Evolutionary conservation across 208 protist genomes (phyloP).

Genomic region (Angomonas desouzai): DNA sequence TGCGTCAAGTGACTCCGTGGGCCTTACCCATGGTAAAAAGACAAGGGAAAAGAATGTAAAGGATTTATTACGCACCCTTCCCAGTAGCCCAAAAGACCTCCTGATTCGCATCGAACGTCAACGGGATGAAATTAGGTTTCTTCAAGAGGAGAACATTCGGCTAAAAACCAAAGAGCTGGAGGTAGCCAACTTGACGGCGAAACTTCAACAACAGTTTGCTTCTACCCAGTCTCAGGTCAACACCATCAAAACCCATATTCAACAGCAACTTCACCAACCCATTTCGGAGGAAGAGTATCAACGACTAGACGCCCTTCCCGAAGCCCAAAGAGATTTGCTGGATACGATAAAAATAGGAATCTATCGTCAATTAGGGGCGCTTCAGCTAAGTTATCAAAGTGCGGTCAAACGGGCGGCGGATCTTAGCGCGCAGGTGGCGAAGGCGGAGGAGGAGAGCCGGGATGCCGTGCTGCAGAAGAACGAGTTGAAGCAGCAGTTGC

Average conservation of each 20-base stretch:
- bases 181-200: conserved; percentile 64
- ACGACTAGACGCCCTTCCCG: conserved; percentile 55
- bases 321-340: conserved; percentile 69
- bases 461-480: conserved; percentile 54
- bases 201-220: conserved; percentile 74
- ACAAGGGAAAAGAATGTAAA: conserved; percentile 21
- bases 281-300: conserved; percentile 74
- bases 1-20: neutral
- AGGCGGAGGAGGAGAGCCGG: conserved; percentile 44
- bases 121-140: conserved; percentile 50
- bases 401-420: conserved; percentile 58
- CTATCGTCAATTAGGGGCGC: conserved; percentile 61
- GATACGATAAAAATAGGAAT: conserved; percentile 84
- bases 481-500: conserved; percentile 34
- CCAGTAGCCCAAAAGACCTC: conserved; percentile 67
- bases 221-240: conserved; percentile 83
- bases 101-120: conserved; percentile 63
- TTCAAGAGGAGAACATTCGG: conserved; percentile 67
- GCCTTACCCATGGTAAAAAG: neutral
- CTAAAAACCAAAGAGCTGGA: conserved; percentile 76
- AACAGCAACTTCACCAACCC: conserved; percentile 63
- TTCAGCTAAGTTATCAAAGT: conserved; percentile 47
- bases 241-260: conserved; percentile 69
- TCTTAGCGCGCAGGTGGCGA: conserved; percentile 31
- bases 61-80: conserved; percentile 30